Base-by-base conservation (phyloP, 2,329 filamentous ascomycete genomes). In the Stachybotrys echinatus region DNA sequence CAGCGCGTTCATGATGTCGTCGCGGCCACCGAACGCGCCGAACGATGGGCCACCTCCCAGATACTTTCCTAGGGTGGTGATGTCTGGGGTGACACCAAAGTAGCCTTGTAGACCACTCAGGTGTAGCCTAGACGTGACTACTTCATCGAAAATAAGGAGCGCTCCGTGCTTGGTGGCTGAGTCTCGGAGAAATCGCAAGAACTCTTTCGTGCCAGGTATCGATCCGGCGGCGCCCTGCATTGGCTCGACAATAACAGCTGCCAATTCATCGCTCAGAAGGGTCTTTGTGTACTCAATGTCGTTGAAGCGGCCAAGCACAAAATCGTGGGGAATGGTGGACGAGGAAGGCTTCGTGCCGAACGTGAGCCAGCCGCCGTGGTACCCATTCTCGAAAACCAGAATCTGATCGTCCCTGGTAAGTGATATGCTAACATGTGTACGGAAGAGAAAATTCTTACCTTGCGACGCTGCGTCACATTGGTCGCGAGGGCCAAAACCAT, bases 101-200 rank as follows among this genome's bases (percentile, higher is more conserved):
- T 66, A 52, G 2, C 63, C 58, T 6, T 74, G 71, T 3, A 83
- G 61, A 1, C 85, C 83, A 6, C 72, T 66, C 2, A 69, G 68
- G 4, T 59, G 60, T 23, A 87, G 65, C 2, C 85, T 74, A 4
- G 80, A 84, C 0, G 84, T 87, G 77, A 87, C 85, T 6, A 89
- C 85, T 65, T 89, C 86, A 61, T 89, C 86, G 14, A 87, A 68
- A 34, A 89, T 81, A 54, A 89, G 75, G 1, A 89, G 51, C 0
- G 79, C 79, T 2, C 76, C 77, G 0, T 70, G 64, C 58, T 74
- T 18, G 6, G 12, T 14, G 1, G 81, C 75, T 6, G 71, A 67
- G 0, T 70, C 62, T 42, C 77, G 76, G 5, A 86, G 64, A 2
- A 70, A 70, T 10, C 62, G 52, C 22, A 87, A 62, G 54, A 87